phyloP scores from a whole-genome alignment of 1,284 basidiomycete species.

The Butyriboletus appendiculatus region DNA sequence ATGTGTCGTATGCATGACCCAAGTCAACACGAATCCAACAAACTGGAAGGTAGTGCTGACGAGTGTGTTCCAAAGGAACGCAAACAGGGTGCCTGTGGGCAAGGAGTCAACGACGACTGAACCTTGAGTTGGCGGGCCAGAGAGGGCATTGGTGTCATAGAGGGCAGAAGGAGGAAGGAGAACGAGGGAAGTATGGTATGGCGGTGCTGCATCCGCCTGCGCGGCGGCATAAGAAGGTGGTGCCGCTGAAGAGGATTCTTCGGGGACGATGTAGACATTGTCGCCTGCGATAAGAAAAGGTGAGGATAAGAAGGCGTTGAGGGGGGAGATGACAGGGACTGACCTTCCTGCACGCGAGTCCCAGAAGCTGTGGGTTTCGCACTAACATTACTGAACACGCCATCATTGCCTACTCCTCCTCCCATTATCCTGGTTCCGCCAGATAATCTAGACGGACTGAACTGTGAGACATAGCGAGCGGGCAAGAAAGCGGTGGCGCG shows the following conservation, averaged over 20 bases:
- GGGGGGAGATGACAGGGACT: slow-evolving; percentile 16
- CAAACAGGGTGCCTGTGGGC: slow-evolving; percentile 80
- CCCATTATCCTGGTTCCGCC: slow-evolving; percentile 44
- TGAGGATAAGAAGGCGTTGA: not conserved
- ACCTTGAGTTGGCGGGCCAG: slow-evolving; percentile 42
- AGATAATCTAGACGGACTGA: slow-evolving; percentile 43
- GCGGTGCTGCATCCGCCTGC: slow-evolving; percentile 92
- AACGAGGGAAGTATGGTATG: slow-evolving; percentile 98
- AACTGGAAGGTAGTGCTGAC: slow-evolving; percentile 98
- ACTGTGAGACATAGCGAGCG: slow-evolving; percentile 42
- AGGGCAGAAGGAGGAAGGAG: slow-evolving; percentile 68
- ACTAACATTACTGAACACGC: slow-evolving; percentile 95
- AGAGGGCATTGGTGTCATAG: slow-evolving; percentile 39
- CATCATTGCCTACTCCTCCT: slow-evolving; percentile 83
- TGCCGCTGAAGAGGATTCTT: slow-evolving; percentile 78
- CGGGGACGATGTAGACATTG: slow-evolving; percentile 71
- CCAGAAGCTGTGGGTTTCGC: slow-evolving; percentile 77
- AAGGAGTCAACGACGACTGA: slow-evolving; percentile 78
- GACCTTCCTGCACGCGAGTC: slow-evolving; percentile 65
- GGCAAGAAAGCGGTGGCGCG: slow-evolving; percentile 62
- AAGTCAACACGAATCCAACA: slow-evolving; percentile 94
- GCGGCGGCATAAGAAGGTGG: slow-evolving; percentile 91
- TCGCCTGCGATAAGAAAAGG: slow-evolving; percentile 53
- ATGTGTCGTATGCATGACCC: slow-evolving; percentile 93
- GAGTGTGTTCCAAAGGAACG: slow-evolving; percentile 91